These are phyloP conservation scores for Ceriops tagal DNA, from an alignment of 345 rosid genomes.

Conservation along the genomic window DNA sequence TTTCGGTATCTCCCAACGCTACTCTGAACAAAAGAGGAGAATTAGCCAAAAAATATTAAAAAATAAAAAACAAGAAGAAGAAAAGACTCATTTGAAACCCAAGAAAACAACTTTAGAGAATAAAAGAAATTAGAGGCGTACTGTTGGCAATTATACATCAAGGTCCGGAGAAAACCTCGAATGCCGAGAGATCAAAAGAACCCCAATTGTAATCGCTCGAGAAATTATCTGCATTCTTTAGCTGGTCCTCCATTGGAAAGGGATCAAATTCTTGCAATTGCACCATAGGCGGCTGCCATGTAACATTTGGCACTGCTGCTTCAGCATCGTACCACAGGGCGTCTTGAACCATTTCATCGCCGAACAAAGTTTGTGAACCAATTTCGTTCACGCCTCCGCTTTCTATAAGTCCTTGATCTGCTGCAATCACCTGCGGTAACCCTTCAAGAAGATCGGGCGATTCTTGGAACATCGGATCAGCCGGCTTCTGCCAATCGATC, in stretches of 20 bases:
- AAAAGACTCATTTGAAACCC: not conserved
- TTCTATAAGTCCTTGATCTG: constrained; percentile 19
- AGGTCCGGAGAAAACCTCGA: constrained; percentile 43
- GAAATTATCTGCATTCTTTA: constrained; percentile 35
- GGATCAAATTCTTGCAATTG: constrained; percentile 29
- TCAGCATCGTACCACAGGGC: constrained; percentile 30
- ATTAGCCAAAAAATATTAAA: not conserved
- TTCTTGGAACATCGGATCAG: constrained; percentile 5
- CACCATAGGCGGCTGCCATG: constrained; percentile 27
- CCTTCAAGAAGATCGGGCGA: constrained; percentile 8
- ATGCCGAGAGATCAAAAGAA: constrained; percentile 52
- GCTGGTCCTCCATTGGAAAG: constrained; percentile 35
- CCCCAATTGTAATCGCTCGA: constrained; percentile 41
- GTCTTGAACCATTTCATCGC: constrained; percentile 46
- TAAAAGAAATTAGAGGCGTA: too few relatives aligned
- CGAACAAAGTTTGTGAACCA: constrained; percentile 28
- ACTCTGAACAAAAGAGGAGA: not conserved
- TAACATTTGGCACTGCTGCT: constrained; percentile 1
- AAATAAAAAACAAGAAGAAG: too few relatives aligned
- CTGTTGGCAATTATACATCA: constrained; percentile 9
- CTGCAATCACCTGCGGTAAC: constrained; percentile 18
- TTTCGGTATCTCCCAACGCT: too few relatives aligned
- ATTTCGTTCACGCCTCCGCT: constrained; percentile 19
- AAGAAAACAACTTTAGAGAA: not conserved
- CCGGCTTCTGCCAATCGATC: constrained; percentile 13